These are phyloP conservation scores for Boletus reticuloceps DNA, from an alignment of 768 basidiomycete genomes.

Conservation along the genomic window DNA sequence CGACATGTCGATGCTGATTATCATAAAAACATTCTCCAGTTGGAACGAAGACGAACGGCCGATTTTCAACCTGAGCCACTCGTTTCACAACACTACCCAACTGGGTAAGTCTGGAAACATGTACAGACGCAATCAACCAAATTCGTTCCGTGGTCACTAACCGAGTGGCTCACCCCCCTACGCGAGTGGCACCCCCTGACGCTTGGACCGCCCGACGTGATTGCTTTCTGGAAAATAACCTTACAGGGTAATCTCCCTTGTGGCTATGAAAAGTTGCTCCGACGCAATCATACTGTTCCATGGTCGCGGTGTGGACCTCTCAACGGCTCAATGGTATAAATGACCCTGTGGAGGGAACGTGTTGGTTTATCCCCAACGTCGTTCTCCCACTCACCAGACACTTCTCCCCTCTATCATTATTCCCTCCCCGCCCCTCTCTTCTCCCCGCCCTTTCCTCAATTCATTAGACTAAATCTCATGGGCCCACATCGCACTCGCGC, in stretches of 20 bases:
- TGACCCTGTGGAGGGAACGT: slow-evolving; percentile 2
- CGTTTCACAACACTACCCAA: too few relatives aligned
- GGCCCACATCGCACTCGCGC: too few relatives aligned
- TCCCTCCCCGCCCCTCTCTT: not conserved
- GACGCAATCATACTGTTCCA: slow-evolving; percentile 26
- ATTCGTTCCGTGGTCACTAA: slow-evolving; percentile 7
- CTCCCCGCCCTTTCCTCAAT: too few relatives aligned
- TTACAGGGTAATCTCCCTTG: slow-evolving; percentile 10
- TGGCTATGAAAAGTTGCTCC: slow-evolving; percentile 11
- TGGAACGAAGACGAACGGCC: too few relatives aligned
- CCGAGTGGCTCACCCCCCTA: slow-evolving; percentile 25
- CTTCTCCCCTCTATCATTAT: not conserved
- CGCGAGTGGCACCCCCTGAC: slow-evolving; percentile 13
- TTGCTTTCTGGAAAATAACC: slow-evolving; percentile 19
- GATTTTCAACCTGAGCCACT: too few relatives aligned
- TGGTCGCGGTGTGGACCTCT: slow-evolving; percentile 11
- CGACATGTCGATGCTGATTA: not conserved
- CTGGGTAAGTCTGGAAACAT: slow-evolving; percentile 13
- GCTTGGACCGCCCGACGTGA: slow-evolving; percentile 17
- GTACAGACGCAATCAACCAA: slow-evolving; percentile 22
- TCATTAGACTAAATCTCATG: not conserved
- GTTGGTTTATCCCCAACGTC: not conserved
- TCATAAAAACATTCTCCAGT: not conserved
- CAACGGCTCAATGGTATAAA: slow-evolving; percentile 18
- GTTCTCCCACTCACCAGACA: not conserved